A percentile compares a stretch with the other conserved stretches of the same genome.
phyloP scores from a whole-genome alignment of 257 asterid genomes.

The Nicotiana tomentosiformis region DNA sequence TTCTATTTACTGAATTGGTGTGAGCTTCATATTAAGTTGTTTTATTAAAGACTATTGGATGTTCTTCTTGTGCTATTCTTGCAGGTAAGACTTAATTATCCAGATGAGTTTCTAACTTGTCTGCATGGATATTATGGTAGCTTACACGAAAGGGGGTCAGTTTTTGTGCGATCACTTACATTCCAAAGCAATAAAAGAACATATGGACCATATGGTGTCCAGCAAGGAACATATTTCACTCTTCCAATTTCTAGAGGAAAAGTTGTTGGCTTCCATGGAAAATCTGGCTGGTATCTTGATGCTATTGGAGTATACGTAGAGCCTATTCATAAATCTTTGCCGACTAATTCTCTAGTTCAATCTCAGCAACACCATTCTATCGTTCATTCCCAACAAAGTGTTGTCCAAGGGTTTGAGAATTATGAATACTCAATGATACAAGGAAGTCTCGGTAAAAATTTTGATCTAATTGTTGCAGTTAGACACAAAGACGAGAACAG shows the following conservation, averaged over 20 bases:
- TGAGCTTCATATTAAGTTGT: not conserved
- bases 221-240: conserved; percentile 54
- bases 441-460: conserved; percentile 46
- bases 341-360: conserved; percentile 19
- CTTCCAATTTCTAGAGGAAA: conserved; percentile 44
- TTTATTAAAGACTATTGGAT: not conserved
- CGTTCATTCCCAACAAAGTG: conserved; percentile 25
- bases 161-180: conserved; percentile 51
- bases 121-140: conserved; percentile 59
- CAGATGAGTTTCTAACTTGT: conserved; percentile 63
- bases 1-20: not conserved
- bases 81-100: conserved; percentile 61
- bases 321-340: conserved; percentile 27
- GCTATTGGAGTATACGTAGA: conserved; percentile 63
- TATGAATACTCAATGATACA: conserved; percentile 54
- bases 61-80: not conserved
- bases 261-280: conserved; percentile 75
- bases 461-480: conserved; percentile 58
- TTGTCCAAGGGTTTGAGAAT: conserved; percentile 21
- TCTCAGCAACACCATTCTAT: conserved; percentile 17
- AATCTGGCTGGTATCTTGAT: conserved; percentile 58
- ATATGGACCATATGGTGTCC: conserved; percentile 63
- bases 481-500: conserved; percentile 34
- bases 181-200: conserved; percentile 53
- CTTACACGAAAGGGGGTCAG: conserved; percentile 48